Evolutionary conservation across 371 early-diverging fungal genomes (phyloP).

Genomic region (Blastocladiella emersonii): DNA sequence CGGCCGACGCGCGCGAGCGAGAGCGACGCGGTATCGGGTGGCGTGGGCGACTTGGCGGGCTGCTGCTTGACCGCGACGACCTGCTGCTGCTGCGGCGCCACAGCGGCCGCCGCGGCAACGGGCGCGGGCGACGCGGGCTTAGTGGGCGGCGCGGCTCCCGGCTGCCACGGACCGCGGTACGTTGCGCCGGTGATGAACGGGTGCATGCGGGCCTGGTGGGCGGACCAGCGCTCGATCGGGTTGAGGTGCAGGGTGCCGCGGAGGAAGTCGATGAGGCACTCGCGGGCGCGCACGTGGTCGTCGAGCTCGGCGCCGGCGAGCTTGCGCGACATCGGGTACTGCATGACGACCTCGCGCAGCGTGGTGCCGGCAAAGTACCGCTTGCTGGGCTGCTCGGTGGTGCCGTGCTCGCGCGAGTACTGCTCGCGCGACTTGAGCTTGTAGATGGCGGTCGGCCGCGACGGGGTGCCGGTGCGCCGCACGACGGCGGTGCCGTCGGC

Average conservation of each 20-base stretch:
- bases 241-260: conserved; percentile 71
- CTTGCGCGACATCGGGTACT: conserved; percentile 57
- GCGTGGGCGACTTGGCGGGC: too few species aligned
- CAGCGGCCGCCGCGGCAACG: not conserved
- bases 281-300: conserved; percentile 19
- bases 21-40: too few species aligned
- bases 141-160: not conserved
- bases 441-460: conserved; percentile 35
- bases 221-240: conserved; percentile 84
- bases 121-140: not conserved
- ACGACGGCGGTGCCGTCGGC: conserved; percentile 12
- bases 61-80: too few species aligned
- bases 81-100: not conserved
- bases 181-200: conserved; percentile 86
- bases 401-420: conserved; percentile 58
- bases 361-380: conserved; percentile 65
- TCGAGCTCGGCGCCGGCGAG: conserved; percentile 47
- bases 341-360: conserved; percentile 61
- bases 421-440: conserved; percentile 64
- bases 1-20: too few species aligned
- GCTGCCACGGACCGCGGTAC: conserved; percentile 26
- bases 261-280: conserved; percentile 67
- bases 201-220: conserved; percentile 79
- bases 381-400: conserved; percentile 68
- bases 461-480: conserved; percentile 14